Percentiles rank a stretch among this genome's conserved stretches.
Conservation (phyloP, 1,284 basidiomycete species). For the Lignosus rhinocerotis region DNA sequence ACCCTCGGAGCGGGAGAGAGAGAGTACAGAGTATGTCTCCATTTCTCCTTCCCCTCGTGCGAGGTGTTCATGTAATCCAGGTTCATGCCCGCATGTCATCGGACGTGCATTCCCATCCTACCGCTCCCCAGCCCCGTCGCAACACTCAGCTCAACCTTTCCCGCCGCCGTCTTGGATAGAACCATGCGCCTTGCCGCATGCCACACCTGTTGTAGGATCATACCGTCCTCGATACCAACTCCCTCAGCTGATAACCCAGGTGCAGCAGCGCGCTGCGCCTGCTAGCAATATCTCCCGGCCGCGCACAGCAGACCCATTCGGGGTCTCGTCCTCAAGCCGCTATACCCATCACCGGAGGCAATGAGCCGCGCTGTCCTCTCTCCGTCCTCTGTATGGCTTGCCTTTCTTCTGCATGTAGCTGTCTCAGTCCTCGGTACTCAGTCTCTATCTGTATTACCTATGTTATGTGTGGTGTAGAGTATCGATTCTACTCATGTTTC, state of each 20-base stretch:
- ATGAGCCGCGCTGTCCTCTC: background rate
- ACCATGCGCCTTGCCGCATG: background rate
- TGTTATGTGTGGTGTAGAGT: background rate
- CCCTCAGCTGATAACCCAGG: slow-evolving; percentile 10
- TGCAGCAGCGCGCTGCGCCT: slow-evolving; percentile 7
- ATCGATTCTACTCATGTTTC: background rate
- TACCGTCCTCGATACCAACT: slow-evolving; percentile 9
- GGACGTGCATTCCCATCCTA: slow-evolving; percentile 10
- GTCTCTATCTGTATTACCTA: background rate
- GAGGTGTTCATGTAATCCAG: slow-evolving; percentile 1
- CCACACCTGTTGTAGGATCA: slow-evolving; percentile 3
- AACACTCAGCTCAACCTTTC: slow-evolving; percentile 1
- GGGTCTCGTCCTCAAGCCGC: background rate
- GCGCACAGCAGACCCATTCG: slow-evolving; percentile 3
- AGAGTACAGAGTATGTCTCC: background rate
- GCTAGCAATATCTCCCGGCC: slow-evolving; percentile 6
- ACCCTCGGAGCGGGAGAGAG: background rate
- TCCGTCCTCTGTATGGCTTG: background rate
- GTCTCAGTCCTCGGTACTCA: background rate
- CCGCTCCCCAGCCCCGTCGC: background rate
- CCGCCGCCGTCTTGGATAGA: slow-evolving; percentile 3
- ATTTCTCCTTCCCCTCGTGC: background rate
- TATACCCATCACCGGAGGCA: background rate
- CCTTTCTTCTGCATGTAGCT: background rate
- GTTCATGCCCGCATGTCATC: slow-evolving; percentile 6